These are phyloP conservation scores for Aspergillus cejpii DNA, from an alignment of 2,329 filamentous ascomycete species.

Conservation along the genomic window DNA sequence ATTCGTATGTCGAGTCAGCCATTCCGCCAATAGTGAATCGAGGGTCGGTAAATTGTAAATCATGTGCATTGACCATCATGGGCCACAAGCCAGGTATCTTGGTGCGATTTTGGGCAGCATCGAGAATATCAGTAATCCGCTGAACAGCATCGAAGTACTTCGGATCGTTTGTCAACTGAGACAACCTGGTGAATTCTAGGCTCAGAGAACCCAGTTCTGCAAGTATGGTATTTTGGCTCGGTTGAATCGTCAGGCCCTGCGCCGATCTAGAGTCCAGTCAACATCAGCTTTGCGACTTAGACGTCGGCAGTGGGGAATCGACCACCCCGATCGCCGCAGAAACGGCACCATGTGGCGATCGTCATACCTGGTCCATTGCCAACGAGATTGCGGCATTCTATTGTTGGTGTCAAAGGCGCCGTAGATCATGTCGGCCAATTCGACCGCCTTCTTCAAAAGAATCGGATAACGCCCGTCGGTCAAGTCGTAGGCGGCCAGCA, in stretches of 20 bases:
- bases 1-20: conserved; percentile 47
- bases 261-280: conserved; percentile 23
- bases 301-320: not conserved
- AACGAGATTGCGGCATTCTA: conserved; percentile 78
- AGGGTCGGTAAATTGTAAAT: conserved; percentile 24
- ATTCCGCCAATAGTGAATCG: conserved; percentile 42
- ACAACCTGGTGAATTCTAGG: conserved; percentile 85
- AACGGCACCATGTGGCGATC: not conserved
- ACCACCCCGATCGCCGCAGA: not conserved
- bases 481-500: conserved; percentile 80
- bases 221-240: conserved; percentile 57
- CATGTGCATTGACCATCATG: conserved; percentile 57
- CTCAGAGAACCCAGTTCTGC: conserved; percentile 71
- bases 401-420: conserved; percentile 86
- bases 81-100: conserved; percentile 75
- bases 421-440: conserved; percentile 74
- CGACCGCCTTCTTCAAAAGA: conserved; percentile 70
- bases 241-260: conserved; percentile 34
- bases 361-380: conserved; percentile 62
- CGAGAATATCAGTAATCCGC: conserved; percentile 71
- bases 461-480: conserved; percentile 64
- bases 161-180: conserved; percentile 71
- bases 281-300: not conserved
- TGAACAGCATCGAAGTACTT: conserved; percentile 88
- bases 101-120: conserved; percentile 65